These are phyloP conservation scores for Lecanoromycetidae sp. DNA, from an alignment of 2,329 filamentous ascomycete genomes.

Conservation along the genomic window DNA sequence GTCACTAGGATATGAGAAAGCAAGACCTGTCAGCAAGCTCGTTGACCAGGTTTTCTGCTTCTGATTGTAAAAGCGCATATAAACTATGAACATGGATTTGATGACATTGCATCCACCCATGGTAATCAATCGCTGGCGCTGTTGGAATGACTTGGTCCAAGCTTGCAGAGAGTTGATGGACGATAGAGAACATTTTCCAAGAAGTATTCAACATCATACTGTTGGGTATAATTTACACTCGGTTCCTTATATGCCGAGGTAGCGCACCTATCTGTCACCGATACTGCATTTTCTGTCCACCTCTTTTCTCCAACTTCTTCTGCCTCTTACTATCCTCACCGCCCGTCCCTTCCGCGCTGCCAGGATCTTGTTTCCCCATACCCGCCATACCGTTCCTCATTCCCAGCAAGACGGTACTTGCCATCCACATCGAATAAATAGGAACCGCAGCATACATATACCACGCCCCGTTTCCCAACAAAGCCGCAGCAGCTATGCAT, in stretches of 20 bases:
- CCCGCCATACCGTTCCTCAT: conserved; percentile 33
- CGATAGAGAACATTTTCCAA: too few species aligned
- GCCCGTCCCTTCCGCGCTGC: conserved; percentile 14
- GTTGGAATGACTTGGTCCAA: too few species aligned
- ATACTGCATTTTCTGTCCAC: conserved; percentile 33
- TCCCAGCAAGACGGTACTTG: conserved; percentile 35
- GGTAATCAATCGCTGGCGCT: too few species aligned
- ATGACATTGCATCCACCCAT: too few species aligned
- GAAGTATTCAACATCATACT: too few species aligned
- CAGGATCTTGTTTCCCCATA: conserved; percentile 27
- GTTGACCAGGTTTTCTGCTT: conserved; percentile 98
- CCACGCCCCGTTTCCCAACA: conserved; percentile 74
- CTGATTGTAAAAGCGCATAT: too few species aligned
- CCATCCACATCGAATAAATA: conserved; percentile 36
- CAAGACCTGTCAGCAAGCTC: conserved; percentile 89
- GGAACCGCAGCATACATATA: conserved; percentile 46
- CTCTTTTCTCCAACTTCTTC: conserved; percentile 42
- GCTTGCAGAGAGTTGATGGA: too few species aligned
- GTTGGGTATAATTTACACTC: too few species aligned
- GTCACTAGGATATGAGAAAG: conserved; percentile 80
- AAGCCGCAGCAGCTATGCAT: conserved; percentile 55
- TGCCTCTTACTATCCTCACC: conserved; percentile 37
- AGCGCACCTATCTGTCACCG: conserved; percentile 22
- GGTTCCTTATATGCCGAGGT: background rate
- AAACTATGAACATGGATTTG: too few species aligned